These are phyloP conservation scores for Penicillium cosmopolitanum DNA, from an alignment of 495 filamentous ascomycete genomes.

Conservation along the genomic window DNA sequence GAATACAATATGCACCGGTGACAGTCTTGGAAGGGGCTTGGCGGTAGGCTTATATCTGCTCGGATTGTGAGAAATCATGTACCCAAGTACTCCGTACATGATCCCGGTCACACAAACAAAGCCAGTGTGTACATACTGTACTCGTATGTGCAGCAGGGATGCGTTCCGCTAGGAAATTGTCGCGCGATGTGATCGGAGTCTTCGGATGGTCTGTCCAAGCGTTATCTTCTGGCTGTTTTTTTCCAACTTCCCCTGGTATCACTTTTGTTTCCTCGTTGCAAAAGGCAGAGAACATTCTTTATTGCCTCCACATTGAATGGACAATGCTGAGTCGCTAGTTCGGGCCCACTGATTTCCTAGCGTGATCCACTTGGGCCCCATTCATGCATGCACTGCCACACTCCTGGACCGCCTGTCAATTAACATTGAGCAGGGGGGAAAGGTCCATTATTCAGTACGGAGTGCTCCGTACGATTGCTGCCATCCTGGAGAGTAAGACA, in stretches of 20 bases:
- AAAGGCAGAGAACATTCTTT: constrained; percentile 33
- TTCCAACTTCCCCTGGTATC: constrained; percentile 1
- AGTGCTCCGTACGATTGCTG: not conserved
- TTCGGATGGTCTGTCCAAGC: constrained; percentile 5
- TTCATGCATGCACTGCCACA: constrained; percentile 53
- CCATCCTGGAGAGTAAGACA: constrained; percentile 18
- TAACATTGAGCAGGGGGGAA: constrained; percentile 19
- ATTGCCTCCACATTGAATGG: constrained; percentile 27
- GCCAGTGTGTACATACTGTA: not conserved
- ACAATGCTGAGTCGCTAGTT: constrained; percentile 31
- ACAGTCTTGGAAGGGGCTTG: constrained; percentile 24
- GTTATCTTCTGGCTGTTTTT: not conserved
- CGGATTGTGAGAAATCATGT: not conserved
- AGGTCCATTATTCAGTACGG: not conserved
- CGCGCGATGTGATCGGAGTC: constrained; percentile 4
- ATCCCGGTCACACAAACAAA: constrained; percentile 1
- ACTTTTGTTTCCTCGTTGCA: constrained; percentile 4
- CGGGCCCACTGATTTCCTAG: constrained; percentile 36
- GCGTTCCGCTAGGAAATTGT: not conserved
- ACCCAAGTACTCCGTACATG: not conserved
- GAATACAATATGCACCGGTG: constrained; percentile 17
- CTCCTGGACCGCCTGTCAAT: constrained; percentile 42
- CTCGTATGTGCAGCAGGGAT: not conserved
- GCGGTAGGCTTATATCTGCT: constrained; percentile 34
- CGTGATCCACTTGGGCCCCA: constrained; percentile 31